phyloP scores from a whole-genome alignment of 257 asterid genomes.

The Plantago ovata region DNA sequence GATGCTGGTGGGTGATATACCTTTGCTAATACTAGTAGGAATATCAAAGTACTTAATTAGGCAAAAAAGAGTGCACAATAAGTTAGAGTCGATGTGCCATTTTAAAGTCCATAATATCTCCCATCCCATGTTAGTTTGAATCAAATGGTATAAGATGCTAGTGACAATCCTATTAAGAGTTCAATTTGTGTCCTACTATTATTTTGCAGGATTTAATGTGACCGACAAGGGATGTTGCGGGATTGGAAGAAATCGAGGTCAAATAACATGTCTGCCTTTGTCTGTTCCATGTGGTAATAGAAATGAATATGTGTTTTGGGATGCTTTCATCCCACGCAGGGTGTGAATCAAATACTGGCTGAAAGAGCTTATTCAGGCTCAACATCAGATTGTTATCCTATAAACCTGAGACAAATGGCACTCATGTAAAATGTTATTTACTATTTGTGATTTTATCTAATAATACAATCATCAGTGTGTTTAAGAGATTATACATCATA shows the following conservation, averaged over 20 bases:
- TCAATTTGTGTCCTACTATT: not conserved
- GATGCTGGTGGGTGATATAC: no score
- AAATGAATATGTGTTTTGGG: slow-evolving; percentile 63
- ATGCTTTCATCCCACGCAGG: slow-evolving; percentile 82
- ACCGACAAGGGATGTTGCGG: slow-evolving; percentile 73
- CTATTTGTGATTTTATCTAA: no score
- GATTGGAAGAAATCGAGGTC: slow-evolving; percentile 60
- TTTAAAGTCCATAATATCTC: no score
- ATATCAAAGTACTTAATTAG: no score
- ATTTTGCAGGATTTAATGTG: slow-evolving; percentile 47
- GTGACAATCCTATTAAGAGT: no score
- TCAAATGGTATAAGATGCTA: no score
- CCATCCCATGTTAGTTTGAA: no score
- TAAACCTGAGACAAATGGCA: slow-evolving; percentile 57
- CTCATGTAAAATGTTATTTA: not conserved
- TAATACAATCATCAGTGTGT: no score
- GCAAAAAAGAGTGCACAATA: no score
- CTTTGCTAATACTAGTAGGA: no score
- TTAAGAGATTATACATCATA: no score
- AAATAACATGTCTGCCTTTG: slow-evolving; percentile 64
- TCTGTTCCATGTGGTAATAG: slow-evolving; percentile 53
- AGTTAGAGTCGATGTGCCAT: no score
- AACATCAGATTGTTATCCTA: slow-evolving; percentile 43
- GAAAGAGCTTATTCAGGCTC: slow-evolving; percentile 49
- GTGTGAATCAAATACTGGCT: slow-evolving; percentile 50